Evolutionary conservation across 2,329 filamentous ascomycete species (phyloP).

Genomic region (Epicoccum nigrum): DNA sequence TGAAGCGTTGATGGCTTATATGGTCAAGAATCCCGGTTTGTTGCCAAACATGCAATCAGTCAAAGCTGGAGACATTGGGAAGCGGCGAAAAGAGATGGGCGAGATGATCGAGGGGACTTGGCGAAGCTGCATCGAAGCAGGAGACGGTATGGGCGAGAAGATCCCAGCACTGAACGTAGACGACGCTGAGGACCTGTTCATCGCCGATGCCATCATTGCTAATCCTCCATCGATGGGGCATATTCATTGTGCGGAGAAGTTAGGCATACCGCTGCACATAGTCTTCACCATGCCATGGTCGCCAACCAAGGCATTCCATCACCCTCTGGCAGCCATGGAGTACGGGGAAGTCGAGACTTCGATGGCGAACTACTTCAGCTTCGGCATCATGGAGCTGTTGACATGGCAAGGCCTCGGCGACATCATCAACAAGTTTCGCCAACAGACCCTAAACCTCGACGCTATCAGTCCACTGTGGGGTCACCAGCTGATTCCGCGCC

Average conservation of each 20-base stretch:
- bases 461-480: slow-evolving; percentile 47
- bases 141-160: slow-evolving; percentile 31
- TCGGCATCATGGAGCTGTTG: slow-evolving; percentile 56
- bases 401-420: slow-evolving; percentile 60
- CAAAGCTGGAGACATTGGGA: slow-evolving; percentile 42
- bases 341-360: slow-evolving; percentile 41
- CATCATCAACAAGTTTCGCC: slow-evolving; percentile 55
- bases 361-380: slow-evolving; percentile 54
- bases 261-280: slow-evolving; percentile 75
- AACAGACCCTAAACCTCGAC: slow-evolving; percentile 50
- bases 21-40: slow-evolving; percentile 57
- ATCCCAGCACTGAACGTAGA: slow-evolving; percentile 21
- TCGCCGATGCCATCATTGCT: slow-evolving; percentile 64
- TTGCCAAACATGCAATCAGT: slow-evolving; percentile 37
- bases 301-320: slow-evolving; percentile 54
- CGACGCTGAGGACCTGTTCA: slow-evolving; percentile 62
- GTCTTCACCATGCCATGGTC: slow-evolving; percentile 78
- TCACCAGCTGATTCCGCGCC: slow-evolving; percentile 46
- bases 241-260: slow-evolving; percentile 73
- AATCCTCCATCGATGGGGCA: slow-evolving; percentile 36
- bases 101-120: slow-evolving; percentile 44
- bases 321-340: slow-evolving; percentile 58
- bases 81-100: slow-evolving; percentile 36
- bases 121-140: slow-evolving; percentile 49
- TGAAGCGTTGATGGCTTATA: slow-evolving; percentile 57